Evolutionary conservation across 495 filamentous ascomycete species (phyloP).

Genomic region (Daldinia childiae): DNA sequence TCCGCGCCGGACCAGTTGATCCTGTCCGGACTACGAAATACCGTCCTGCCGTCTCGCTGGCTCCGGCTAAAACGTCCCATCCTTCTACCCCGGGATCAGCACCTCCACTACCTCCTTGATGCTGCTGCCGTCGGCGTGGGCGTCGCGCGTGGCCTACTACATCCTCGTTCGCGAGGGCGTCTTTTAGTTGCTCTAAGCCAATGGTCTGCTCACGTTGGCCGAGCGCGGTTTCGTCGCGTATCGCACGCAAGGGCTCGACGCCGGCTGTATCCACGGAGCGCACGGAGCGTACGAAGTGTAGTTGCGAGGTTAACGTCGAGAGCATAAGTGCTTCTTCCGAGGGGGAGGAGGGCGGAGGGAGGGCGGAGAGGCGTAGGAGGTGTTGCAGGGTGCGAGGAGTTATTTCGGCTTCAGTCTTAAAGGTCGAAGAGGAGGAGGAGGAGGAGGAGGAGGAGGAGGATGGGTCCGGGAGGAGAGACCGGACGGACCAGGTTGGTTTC

Average conservation of each 20-base stretch:
- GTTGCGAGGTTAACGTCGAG: conserved; percentile 77
- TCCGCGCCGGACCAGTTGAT: conserved; percentile 17
- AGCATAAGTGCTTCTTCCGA: conserved; percentile 72
- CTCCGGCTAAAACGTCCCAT: conserved; percentile 75
- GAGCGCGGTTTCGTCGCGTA: conserved; percentile 79
- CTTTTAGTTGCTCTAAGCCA: conserved; percentile 49
- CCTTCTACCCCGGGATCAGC: conserved; percentile 54
- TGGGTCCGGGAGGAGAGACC: conserved; percentile 70
- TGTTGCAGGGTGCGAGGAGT: conserved; percentile 70
- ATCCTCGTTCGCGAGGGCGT: conserved; percentile 55
- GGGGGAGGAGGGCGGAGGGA: conserved; percentile 71
- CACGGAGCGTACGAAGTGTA: conserved; percentile 87
- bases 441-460: too few species aligned
- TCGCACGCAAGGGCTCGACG: conserved; percentile 75
- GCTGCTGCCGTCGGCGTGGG: conserved; percentile 52
- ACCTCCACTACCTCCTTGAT: not conserved
- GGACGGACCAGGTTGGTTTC: conserved; percentile 85
- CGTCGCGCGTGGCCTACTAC: conserved; percentile 54
- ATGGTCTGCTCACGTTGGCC: conserved; percentile 56
- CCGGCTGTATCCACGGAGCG: conserved; percentile 79
- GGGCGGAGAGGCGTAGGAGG: conserved; percentile 88
- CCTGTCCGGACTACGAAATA: conserved; percentile 84
- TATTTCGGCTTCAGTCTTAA: conserved; percentile 46
- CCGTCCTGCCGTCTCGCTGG: conserved; percentile 70
- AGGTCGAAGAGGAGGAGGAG: too few species aligned